Evolutionary conservation across 1,284 basidiomycete genomes (phyloP).

Genomic region (Ganoderma multipileum): DNA sequence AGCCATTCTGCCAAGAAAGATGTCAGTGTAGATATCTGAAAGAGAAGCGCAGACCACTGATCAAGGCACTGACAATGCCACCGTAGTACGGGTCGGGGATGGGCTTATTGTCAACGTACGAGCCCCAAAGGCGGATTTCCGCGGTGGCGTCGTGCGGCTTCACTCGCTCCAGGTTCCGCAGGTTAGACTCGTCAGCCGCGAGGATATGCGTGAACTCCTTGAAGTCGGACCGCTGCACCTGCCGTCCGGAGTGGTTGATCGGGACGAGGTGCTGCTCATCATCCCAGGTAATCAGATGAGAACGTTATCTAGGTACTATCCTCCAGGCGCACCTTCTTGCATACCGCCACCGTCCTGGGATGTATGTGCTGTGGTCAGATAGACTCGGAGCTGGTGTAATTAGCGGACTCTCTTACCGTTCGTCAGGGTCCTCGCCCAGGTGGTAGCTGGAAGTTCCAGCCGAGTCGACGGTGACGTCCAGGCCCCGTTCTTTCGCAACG

Average conservation of each 20-base stretch:
- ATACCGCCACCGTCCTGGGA: conserved; percentile 64
- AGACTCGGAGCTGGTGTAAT: background rate
- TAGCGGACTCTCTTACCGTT: conserved; percentile 53
- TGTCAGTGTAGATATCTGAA: background rate
- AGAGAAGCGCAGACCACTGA: background rate
- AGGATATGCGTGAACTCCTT: conserved; percentile 72
- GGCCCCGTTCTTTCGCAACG: conserved; percentile 64
- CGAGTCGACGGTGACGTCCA: conserved; percentile 73
- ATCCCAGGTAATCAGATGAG: no score
- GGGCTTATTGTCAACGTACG: conserved; percentile 67
- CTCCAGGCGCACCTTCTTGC: conserved; percentile 56
- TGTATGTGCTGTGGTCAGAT: background rate
- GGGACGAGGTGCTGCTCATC: conserved; percentile 62
- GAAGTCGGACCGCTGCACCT: conserved; percentile 66
- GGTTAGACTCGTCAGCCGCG: conserved; percentile 72
- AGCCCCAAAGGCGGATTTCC: conserved; percentile 74
- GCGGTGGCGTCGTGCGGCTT: conserved; percentile 65
- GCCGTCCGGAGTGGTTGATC: conserved; percentile 65
- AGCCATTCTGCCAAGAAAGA: conserved; percentile 53
- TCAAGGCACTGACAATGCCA: conserved; percentile 53
- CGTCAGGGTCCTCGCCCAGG: conserved; percentile 73
- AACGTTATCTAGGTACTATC: background rate
- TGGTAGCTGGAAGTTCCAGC: conserved; percentile 80
- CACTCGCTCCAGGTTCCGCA: conserved; percentile 60
- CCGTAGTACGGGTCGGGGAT: conserved; percentile 82